Evolutionary conservation across 202 grass and related monocot genomes (phyloP), one percentile per base, ranked within the genome.

Genomic region (Hordeum pubiflorum): DNA sequence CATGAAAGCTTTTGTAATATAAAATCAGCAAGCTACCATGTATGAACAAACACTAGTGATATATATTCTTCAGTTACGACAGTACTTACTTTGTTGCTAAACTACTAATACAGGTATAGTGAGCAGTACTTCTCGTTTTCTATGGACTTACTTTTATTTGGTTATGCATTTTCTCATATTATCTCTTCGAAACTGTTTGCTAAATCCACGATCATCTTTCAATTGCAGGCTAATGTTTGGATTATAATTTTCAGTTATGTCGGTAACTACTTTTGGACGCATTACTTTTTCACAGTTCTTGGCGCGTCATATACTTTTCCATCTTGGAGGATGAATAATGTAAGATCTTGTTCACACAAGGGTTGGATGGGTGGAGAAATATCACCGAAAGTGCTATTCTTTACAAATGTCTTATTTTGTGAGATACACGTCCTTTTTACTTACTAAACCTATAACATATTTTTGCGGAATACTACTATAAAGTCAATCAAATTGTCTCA

Each of bases 191-290:
- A 63, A 58, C n/a, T 7, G 18, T 85, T 58, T 66, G 62, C 72
- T 85, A 81, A 89, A 70, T 79, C 23, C 11, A 48, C 1, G 39
- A 9, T 58, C 50, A 69, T 74, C 83, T 79, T 74, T 21, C 83
- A 78, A 46, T 69, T 86, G 84, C 94, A 97, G 94, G 94, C 92
- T 61, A 94, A 94, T 94, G 70, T 97, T 69, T 97, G 94, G 92
- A 94, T 94, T 75, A 89, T 93, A 74, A 97, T 94, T 89, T 97
- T 97, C 75, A 97, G 94, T 85, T 97, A 97, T 88, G 94, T 97
- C 62, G 94, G 94, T 63, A 97, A 94, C 63, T 97, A 97, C 84
- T 94, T 97, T 80, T 97, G 92, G 92, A 97, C 94, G 39, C 94
- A 97, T 87, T 97, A 97, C 75, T 97, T 97, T 81, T 97, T 97